Evolutionary conservation across 2,329 filamentous ascomycete genomes (phyloP), one percentile per base, ranked within the genome.

Genomic region (Lachnellula hyalina): DNA sequence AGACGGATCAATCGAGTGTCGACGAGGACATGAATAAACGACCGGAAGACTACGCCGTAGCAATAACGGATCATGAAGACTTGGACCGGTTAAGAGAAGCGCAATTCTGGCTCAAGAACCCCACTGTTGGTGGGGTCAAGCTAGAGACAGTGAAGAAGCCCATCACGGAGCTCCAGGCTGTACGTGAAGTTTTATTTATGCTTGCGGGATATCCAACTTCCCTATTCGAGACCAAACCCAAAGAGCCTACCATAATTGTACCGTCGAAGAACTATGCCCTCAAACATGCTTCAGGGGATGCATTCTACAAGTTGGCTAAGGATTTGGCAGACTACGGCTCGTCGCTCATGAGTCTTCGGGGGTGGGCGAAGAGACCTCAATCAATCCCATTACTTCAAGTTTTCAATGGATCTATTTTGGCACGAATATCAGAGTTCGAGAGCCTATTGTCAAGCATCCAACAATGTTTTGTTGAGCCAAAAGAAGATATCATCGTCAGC

Each of bases 181-280:
- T 92, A 25, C 83, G 90, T 47, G 91, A 97, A 66, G 81, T 84
- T 0, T 75, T 96, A 0, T 93, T 90, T 64, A 95, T 96, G 89
- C 78, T 97, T 0, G 82, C 84, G 52, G 92, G 92, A 0, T 74
- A 94, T 4, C 80, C 85, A 5, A 93, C 88, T 2, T 86, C 84
- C 1, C 67, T 96, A 1, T 96, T 92, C 64, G 67, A 65, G 36
- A 61, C 68, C 5, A 60, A 60, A 4, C 52, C 75, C 42, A 71
- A 74, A 49, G 63, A 70, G 23, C 67, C 52, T 74, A 74, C 61
- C 61, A 59, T 21, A 53, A 72, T 65, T 47, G 58, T 61, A 46
- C 60, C 58, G 23, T 65, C 63, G 2, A 64, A 62, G 45, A 38
- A 51, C n/a, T 72, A 61, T 56, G 58, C 49, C 19, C 56, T 77